These are phyloP conservation scores for apple (Malus domestica) DNA, from an alignment of 306 rosid genomes.

Conservation along the genomic window ASM211411v1 NC_041798.1:2322501-2323000, in stretches of 20 bases:
- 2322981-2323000: too few species aligned
- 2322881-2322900: neutral
- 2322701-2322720: neutral
- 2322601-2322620: neutral
- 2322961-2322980: neutral
- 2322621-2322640: too few species aligned
- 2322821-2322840: too few species aligned
- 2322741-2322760: too few species aligned
- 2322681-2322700: neutral
- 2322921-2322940: neutral
- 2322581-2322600: neutral
- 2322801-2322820: too few species aligned
- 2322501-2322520: neutral
- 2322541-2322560: neutral
- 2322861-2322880: neutral
- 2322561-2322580: neutral
- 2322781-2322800: too few species aligned
- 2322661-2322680: neutral
- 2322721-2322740: too few species aligned
- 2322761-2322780: too few species aligned
- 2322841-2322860: too few species aligned
- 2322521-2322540: neutral
- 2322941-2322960: neutral
- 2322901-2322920: too few species aligned
- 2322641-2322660: neutral